Evolutionary conservation across 2,329 filamentous ascomycete genomes (phyloP).

Genomic region (Neofusicoccum sp.): DNA sequence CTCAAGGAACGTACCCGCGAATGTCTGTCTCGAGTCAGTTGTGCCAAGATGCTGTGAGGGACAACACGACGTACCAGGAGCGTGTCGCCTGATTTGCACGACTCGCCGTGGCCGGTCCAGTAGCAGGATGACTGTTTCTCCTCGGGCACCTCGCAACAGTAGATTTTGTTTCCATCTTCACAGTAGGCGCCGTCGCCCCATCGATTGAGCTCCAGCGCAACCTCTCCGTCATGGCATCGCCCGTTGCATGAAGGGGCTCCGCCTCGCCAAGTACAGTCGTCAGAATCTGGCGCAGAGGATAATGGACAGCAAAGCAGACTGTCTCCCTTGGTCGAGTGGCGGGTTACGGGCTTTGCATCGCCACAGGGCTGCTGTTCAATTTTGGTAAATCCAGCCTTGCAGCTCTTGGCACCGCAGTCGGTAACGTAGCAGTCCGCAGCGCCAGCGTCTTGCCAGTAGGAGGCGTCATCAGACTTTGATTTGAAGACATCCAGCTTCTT

Average conservation of each 20-base stretch:
- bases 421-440: constrained; percentile 30
- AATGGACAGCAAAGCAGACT: constrained; percentile 1
- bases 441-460: constrained; percentile 22
- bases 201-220: constrained; percentile 26
- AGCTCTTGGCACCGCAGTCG: constrained; percentile 27
- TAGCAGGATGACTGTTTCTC: constrained; percentile 26
- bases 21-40: constrained; percentile 19
- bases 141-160: constrained; percentile 4
- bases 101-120: constrained; percentile 21
- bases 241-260: constrained; percentile 24
- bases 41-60: background rate
- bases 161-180: constrained; percentile 30
- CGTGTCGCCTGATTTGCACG: background rate
- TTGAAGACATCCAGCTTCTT: constrained; percentile 1
- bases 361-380: constrained; percentile 32
- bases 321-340: constrained; percentile 22
- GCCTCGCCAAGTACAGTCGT: constrained; percentile 35
- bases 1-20: constrained; percentile 8
- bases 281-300: constrained; percentile 26
- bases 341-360: constrained; percentile 20
- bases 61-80: background rate
- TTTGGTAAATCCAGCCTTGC: constrained; percentile 29
- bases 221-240: constrained; percentile 7
- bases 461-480: constrained; percentile 11
- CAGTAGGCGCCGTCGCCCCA: constrained; percentile 27